Evolutionary conservation across 2,329 filamentous ascomycete species (phyloP).

Genomic region (Nemania abortiva): DNA sequence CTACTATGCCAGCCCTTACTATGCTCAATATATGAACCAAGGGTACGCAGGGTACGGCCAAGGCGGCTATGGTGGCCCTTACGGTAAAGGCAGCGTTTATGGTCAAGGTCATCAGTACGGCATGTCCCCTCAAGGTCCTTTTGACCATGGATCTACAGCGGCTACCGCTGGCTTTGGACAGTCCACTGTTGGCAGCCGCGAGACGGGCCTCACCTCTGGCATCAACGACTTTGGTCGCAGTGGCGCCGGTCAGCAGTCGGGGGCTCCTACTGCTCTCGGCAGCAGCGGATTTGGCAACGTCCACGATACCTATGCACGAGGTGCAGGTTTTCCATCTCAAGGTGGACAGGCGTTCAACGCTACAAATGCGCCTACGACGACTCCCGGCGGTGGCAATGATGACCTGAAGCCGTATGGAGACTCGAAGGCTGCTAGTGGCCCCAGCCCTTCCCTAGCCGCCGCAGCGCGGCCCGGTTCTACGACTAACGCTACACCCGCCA

Average conservation of each 20-base stretch:
- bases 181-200: constrained; percentile 64
- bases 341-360: constrained; percentile 66
- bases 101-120: constrained; percentile 67
- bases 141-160: constrained; percentile 68
- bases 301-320: constrained; percentile 68
- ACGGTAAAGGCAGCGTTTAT: constrained; percentile 68
- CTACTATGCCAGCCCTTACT: constrained; percentile 73
- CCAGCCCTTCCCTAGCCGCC: constrained; percentile 67
- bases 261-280: constrained; percentile 63
- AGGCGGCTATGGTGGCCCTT: constrained; percentile 64
- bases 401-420: constrained; percentile 72
- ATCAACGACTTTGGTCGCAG: constrained; percentile 67
- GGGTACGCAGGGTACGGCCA: constrained; percentile 65
- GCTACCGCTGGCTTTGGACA: constrained; percentile 64
- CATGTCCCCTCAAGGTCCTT: constrained; percentile 67
- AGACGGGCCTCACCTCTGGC: constrained; percentile 63
- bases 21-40: constrained; percentile 68
- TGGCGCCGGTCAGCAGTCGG: constrained; percentile 61
- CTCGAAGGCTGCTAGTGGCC: constrained; percentile 64
- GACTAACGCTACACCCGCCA: constrained; percentile 64
- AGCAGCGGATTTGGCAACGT: constrained; percentile 65
- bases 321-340: constrained; percentile 67
- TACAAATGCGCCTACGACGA: constrained; percentile 60
- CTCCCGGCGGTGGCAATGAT: constrained; percentile 59
- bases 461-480: constrained; percentile 70